Percentiles rank a stretch among this genome's conserved stretches.
Conservation (phyloP, 805 yeast genomes). For the Brettanomyces nanus region DNA sequence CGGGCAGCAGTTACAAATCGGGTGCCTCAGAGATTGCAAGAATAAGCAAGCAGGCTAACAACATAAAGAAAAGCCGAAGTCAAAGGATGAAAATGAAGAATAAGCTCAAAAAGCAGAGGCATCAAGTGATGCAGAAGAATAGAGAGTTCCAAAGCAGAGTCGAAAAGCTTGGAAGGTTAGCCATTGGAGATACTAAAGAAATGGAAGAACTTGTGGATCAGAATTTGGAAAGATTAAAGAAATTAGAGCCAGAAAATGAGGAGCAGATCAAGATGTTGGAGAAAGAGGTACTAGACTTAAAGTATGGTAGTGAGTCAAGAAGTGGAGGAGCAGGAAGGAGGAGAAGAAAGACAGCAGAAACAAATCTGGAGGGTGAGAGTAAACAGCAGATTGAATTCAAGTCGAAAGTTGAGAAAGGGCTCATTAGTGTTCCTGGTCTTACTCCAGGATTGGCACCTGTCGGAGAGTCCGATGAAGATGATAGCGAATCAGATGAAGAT, state of each 20-base stretch:
- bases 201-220: conserved; percentile 31
- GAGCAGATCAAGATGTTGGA: conserved; percentile 37
- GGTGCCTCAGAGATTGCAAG: conserved; percentile 22
- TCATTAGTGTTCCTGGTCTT: conserved; percentile 49
- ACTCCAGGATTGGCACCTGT: conserved; percentile 88
- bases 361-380: conserved; percentile 16
- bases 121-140: conserved; percentile 10
- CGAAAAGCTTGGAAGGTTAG: conserved; percentile 16
- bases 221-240: conserved; percentile 33
- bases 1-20: conserved; percentile 4
- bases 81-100: conserved; percentile 11
- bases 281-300: conserved; percentile 33
- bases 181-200: conserved; percentile 24
- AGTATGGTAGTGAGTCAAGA: too few species aligned
- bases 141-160: conserved; percentile 10
- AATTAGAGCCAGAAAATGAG: conserved; percentile 20
- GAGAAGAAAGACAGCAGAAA: conserved; percentile 5
- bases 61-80: conserved; percentile 11
- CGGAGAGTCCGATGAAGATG: conserved; percentile 48
- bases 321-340: conserved; percentile 29
- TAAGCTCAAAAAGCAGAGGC: conserved; percentile 13
- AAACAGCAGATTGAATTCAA: conserved; percentile 26
- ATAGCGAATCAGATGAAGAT: conserved; percentile 15
- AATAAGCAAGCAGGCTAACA: conserved; percentile 11
- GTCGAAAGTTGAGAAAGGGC: conserved; percentile 35